Base-by-base conservation (phyloP, 1,284 basidiomycete species). In the Pisolithus thermaeus region DNA sequence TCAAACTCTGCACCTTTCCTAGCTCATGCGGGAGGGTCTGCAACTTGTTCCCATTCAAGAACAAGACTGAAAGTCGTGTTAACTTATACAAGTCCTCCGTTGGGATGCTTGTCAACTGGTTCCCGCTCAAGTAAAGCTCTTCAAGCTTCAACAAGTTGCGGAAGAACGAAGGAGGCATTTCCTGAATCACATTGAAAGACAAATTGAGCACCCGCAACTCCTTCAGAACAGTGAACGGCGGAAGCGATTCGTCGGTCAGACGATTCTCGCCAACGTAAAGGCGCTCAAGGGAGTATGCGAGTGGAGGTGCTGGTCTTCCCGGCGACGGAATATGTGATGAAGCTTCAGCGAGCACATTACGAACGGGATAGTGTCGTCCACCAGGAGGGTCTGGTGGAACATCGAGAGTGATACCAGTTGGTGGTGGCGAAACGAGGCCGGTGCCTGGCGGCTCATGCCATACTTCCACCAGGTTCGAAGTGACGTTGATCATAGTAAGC, bases 181-280 rank as follows among this genome's bases (percentile, higher is more conserved):
- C 93, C 67, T 90, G 88, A 53, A 99, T 90, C 54, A 93, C 87
- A 71, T 99, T 99, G 75, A 97, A 98, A 52, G 91, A 93, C 32
- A 99, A 74, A 60, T 99, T 99, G 51, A 99, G 79, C 2, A 94
- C 84, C 3, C 79, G 78, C 11, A 97, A 78, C 58, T 88, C 83
- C 52, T 81, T 80, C 57, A 98, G 75, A 23, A 90, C 75, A 56
- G 83, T 85, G 30, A 97, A 70, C 0, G 83, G 80, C 43, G 82
- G 81, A 46, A 98, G 80, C 8, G 83, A 78, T 36, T 97, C 91
- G 63, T 97, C 92, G 5, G 83, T 83, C 20, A 97, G 75, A 20
- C 79, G 79, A 66, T 99, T 99, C 75, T 99, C 95, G 49, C 90
- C 94, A 1, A 97, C 77, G 61, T 89, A 91, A 1, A 98, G 76